A percentile compares a stretch with the other conserved stretches of the same genome.
Evolutionary conservation across 495 filamentous ascomycete genomes (phyloP).

Genomic region (Daldinia vernicosa): DNA sequence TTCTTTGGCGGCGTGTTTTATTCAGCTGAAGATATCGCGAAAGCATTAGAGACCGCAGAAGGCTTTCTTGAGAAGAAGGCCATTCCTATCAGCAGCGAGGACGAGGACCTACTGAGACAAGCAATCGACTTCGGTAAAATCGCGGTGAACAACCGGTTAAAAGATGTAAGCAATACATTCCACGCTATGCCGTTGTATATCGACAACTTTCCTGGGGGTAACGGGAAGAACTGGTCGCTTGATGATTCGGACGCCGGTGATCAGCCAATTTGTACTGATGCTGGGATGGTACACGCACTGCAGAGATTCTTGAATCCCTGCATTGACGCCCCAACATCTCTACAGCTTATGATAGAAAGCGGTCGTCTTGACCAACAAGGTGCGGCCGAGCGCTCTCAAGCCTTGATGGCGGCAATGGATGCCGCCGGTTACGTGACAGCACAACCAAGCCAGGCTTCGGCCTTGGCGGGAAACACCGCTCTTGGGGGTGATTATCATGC

Average conservation of each 20-base stretch:
- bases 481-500: constrained; percentile 47
- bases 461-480: constrained; percentile 53
- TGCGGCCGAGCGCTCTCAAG: constrained; percentile 42
- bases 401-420: constrained; percentile 36
- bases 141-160: constrained; percentile 67
- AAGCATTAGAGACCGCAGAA: constrained; percentile 68
- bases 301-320: constrained; percentile 52
- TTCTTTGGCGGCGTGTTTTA: constrained; percentile 89
- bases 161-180: constrained; percentile 69
- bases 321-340: constrained; percentile 48
- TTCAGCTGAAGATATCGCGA: constrained; percentile 65
- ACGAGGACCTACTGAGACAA: constrained; percentile 66
- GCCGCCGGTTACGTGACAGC: constrained; percentile 10
- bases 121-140: constrained; percentile 70
- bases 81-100: constrained; percentile 62
- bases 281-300: constrained; percentile 50
- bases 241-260: constrained; percentile 48
- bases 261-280: constrained; percentile 52
- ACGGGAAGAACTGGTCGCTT: constrained; percentile 71
- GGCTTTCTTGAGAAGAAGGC: constrained; percentile 67
- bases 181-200: constrained; percentile 84
- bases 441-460: constrained; percentile 14
- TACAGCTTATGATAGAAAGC: constrained; percentile 49
- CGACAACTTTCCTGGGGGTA: constrained; percentile 63
- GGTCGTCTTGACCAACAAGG: constrained; percentile 51